Conservation (phyloP, 1,284 basidiomycete genomes). For the Ceratobasidium sp. region DNA sequence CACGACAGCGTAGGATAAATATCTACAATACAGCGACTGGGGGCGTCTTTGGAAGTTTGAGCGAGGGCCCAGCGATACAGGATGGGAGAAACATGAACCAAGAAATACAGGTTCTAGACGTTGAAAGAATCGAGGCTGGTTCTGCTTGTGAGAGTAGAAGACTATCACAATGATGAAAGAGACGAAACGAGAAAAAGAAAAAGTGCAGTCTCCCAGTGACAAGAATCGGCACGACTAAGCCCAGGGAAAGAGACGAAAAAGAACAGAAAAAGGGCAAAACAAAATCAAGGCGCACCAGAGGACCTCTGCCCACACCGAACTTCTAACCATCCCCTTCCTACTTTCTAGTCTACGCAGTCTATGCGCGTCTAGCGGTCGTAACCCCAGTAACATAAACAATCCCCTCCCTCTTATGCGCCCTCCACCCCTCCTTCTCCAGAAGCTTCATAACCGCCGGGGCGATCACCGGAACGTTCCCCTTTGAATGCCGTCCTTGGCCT, state of each 20-base stretch:
- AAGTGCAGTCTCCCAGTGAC: background rate
- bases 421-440: slow-evolving; percentile 39
- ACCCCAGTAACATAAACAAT: slow-evolving; percentile 43
- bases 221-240: background rate
- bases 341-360: background rate
- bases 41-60: background rate
- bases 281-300: background rate
- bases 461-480: slow-evolving; percentile 42
- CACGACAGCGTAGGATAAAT: slow-evolving; percentile 5
- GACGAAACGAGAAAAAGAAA: background rate
- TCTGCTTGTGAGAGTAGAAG: background rate
- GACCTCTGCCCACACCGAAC: background rate
- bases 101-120: background rate
- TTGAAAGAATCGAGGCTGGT: background rate
- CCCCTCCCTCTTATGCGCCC: slow-evolving; percentile 33
- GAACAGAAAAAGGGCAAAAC: background rate
- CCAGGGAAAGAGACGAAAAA: background rate
- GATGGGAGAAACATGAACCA: background rate
- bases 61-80: slow-evolving; percentile 13
- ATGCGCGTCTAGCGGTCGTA: background rate
- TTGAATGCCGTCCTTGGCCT: slow-evolving; percentile 34
- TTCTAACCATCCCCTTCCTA: background rate
- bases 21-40: slow-evolving; percentile 21
- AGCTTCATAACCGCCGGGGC: slow-evolving; percentile 40
- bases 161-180: background rate